Evolutionary conservation across 2,329 filamentous ascomycete species (phyloP), one percentile per base, ranked within the genome.

Genomic region (Xylariaceae sp.): DNA sequence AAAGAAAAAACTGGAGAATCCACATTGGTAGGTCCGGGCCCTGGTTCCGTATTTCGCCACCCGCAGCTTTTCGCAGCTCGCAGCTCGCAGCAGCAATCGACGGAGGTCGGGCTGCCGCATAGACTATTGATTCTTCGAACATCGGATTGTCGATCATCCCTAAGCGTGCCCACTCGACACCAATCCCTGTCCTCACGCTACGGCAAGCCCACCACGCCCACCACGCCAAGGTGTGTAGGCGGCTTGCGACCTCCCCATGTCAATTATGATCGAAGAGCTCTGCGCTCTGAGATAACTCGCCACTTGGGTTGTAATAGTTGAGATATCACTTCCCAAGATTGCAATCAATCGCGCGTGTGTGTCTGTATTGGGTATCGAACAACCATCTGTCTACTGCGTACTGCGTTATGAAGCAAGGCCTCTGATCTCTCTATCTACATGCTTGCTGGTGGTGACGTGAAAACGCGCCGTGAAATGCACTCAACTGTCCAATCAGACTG

Each of bases 301-400:
- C 60, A 64, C 62, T 64, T 57, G 56, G 51, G 60, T 57, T 59
- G 23, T 44, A 18, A 57, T 57, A 13, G 58, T 53, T 44, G 39
- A 6, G n/a, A 56, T 17, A 17, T 57, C 44, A 53, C 50, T 48
- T 48, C 49, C 17, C 47, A 51, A 3, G 23, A 30, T 30, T 30
- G 11, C 37, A 42, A 42, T 42, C 11, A 9, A 42, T 42, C 37
- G 37, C 37, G 8, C 37, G 37, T 4, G 13, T 57, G 47, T 60
- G 53, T 68, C 53, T 69, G 55, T 68, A 69, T 64, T 64, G 67
- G 68, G 68, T 69, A 70, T 70, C 68, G 61, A 64, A 47, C 62
- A 30, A 30, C 23, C 23, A 4, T 30, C 23, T 30, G 23, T 30
- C 23, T 30, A 30, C 23, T 30, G 23, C 23, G 23, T 30, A 5